These are phyloP conservation scores for Yamadazyma sp. DNA, from an alignment of 805 yeast genomes.

Conservation along the genomic window DNA sequence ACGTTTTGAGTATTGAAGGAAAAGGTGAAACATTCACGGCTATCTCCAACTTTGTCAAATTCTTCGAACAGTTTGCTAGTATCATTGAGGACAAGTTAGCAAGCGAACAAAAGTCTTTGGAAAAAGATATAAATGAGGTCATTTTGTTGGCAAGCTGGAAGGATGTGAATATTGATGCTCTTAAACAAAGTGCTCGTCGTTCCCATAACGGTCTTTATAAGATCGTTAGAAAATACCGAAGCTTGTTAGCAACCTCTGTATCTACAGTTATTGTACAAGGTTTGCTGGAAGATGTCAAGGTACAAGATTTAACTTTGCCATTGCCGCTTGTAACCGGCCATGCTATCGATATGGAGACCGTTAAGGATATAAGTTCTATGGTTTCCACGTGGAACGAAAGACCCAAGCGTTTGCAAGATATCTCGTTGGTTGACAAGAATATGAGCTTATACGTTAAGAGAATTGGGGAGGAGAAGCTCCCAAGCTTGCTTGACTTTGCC, in stretches of 20 bases:
- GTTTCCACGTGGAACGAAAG: slow-evolving; percentile 55
- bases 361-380: slow-evolving; percentile 23
- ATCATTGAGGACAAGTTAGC: slow-evolving; percentile 47
- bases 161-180: slow-evolving; percentile 89
- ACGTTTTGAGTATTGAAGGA: slow-evolving; percentile 37
- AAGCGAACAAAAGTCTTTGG: slow-evolving; percentile 52
- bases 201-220: slow-evolving; percentile 86
- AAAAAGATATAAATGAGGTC: slow-evolving; percentile 80
- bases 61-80: slow-evolving; percentile 64
- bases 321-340: slow-evolving; percentile 15
- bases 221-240: slow-evolving; percentile 77
- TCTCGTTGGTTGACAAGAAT: slow-evolving; percentile 50
- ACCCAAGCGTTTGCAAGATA: slow-evolving; percentile 55
- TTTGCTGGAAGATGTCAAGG: slow-evolving; percentile 17
- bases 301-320: background rate
- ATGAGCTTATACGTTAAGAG: slow-evolving; percentile 49
- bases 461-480: slow-evolving; percentile 37
- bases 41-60: slow-evolving; percentile 57
- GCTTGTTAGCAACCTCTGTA: slow-evolving; percentile 52
- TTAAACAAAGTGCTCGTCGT: slow-evolving; percentile 88
- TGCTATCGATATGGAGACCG: slow-evolving; percentile 11
- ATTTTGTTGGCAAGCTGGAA: slow-evolving; percentile 94
- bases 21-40: slow-evolving; percentile 31
- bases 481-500: slow-evolving; percentile 56
- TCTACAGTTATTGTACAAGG: slow-evolving; percentile 61